These are phyloP conservation scores for Podaxis rugospora DNA, from an alignment of 768 basidiomycete genomes.

Conservation along the genomic window DNA sequence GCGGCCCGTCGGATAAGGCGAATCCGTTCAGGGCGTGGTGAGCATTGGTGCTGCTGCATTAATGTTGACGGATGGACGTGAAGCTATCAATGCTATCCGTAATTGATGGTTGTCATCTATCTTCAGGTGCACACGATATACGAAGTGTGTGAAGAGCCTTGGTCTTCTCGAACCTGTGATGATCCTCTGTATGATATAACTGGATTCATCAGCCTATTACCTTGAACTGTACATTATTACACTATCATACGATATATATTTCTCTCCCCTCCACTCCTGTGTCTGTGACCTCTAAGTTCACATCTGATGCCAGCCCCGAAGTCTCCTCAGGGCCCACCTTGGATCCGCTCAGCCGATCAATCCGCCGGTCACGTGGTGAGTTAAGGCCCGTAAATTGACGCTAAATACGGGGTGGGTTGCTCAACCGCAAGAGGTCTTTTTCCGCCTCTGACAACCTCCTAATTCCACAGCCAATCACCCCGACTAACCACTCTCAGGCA, in stretches of 20 bases:
- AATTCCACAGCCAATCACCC: neutral
- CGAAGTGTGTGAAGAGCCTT: neutral
- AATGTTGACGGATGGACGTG: neutral
- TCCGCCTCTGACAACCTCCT: neutral
- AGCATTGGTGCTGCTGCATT: neutral
- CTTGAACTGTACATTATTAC: neutral
- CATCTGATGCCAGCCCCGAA: neutral
- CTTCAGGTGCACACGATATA: neutral
- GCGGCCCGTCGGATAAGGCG: neutral
- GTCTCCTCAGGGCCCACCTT: neutral
- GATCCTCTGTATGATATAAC: neutral
- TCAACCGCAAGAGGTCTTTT: neutral
- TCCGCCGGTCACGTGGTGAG: neutral
- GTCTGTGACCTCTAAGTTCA: neutral
- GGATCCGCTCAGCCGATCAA: neutral
- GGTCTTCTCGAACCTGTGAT: neutral
- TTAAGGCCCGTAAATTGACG: neutral
- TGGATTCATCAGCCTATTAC: neutral
- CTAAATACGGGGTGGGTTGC: constrained; percentile 2
- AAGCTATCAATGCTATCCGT: neutral
- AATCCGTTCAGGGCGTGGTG: constrained; percentile 61
- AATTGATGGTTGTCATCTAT: neutral
- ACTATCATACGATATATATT: neutral
- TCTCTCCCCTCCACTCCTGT: neutral
- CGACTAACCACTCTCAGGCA: neutral